Evolutionary conservation across 345 rosid species (phyloP).

Genomic region (Eucalyptus regnans): DNA sequence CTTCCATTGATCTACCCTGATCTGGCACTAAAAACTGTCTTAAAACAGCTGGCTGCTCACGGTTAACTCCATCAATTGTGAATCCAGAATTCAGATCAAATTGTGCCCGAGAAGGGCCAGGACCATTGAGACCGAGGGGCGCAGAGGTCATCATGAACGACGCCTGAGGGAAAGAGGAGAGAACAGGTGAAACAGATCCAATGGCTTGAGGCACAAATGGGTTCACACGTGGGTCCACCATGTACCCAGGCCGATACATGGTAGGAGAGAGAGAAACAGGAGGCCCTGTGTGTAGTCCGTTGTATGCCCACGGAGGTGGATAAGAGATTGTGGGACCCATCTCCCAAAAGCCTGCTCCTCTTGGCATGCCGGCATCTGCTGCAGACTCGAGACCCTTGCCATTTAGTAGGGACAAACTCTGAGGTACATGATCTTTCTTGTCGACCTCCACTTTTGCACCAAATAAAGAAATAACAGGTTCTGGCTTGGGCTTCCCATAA

Average conservation of each 20-base stretch:
- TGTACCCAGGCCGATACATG: conserved; percentile 52
- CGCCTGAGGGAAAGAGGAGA: conserved; percentile 36
- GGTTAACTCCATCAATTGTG: conserved; percentile 44
- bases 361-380: conserved; percentile 27
- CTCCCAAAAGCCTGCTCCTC: conserved; percentile 46
- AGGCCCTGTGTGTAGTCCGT: conserved; percentile 37
- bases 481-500: conserved; percentile 32
- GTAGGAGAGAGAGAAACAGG: conserved; percentile 40
- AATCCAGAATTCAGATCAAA: conserved; percentile 67
- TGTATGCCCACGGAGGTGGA: conserved; percentile 40
- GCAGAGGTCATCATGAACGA: conserved; percentile 48
- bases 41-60: conserved; percentile 33
- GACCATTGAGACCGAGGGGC: conserved; percentile 33
- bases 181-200: conserved; percentile 36
- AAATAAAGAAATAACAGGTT: conserved; percentile 59
- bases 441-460: conserved; percentile 62
- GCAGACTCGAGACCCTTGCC: conserved; percentile 36
- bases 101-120: conserved; percentile 40
- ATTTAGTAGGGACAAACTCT: conserved; percentile 31
- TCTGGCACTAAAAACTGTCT: conserved; percentile 53
- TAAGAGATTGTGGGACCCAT: conserved; percentile 41
- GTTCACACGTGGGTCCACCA: conserved; percentile 57
- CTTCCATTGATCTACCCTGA: conserved; percentile 43
- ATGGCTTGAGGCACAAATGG: conserved; percentile 57
- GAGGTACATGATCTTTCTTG: conserved; percentile 40